Percentiles rank a stretch among this genome's conserved stretches.
Conservation (phyloP, 2,329 filamentous ascomycete genomes). For the Gyromitra esculenta region DNA sequence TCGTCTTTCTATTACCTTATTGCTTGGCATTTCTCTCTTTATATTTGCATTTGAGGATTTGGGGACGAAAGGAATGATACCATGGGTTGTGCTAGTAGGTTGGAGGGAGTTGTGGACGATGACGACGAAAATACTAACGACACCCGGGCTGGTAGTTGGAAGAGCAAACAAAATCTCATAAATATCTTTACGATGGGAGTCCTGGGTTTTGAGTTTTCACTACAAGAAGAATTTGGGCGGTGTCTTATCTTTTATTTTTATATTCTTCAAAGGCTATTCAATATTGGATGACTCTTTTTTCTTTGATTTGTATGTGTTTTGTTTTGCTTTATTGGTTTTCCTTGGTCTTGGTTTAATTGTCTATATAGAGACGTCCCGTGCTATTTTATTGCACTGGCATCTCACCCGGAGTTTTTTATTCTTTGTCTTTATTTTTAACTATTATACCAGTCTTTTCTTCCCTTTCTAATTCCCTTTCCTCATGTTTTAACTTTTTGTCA, state of each 20-base stretch:
- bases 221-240: conserved; percentile 41
- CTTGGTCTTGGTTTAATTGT: conserved; percentile 23
- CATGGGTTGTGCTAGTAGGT: conserved; percentile 18
- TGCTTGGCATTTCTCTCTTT: conserved; percentile 19
- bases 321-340: conserved; percentile 15
- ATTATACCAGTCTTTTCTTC: conserved; percentile 43
- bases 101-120: conserved; percentile 2
- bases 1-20: conserved; percentile 16
- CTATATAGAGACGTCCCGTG: conserved; percentile 45
- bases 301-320: conserved; percentile 25
- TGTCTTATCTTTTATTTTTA: conserved; percentile 36
- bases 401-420: conserved; percentile 43
- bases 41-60: conserved; percentile 31
- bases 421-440: conserved; percentile 34
- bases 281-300: conserved; percentile 25
- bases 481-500: conserved; percentile 40
- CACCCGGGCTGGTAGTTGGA: conserved; percentile 17
- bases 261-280: conserved; percentile 3
- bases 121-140: conserved; percentile 35
- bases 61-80: conserved; percentile 32
- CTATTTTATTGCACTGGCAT: conserved; percentile 32
- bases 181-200: conserved; percentile 45
- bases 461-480: conserved; percentile 12
- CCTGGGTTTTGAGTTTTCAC: conserved; percentile 37
- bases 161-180: conserved; percentile 34